Evolutionary conservation across 2,329 filamentous ascomycete genomes (phyloP).

Genomic region (Aspergillus cejpii): DNA sequence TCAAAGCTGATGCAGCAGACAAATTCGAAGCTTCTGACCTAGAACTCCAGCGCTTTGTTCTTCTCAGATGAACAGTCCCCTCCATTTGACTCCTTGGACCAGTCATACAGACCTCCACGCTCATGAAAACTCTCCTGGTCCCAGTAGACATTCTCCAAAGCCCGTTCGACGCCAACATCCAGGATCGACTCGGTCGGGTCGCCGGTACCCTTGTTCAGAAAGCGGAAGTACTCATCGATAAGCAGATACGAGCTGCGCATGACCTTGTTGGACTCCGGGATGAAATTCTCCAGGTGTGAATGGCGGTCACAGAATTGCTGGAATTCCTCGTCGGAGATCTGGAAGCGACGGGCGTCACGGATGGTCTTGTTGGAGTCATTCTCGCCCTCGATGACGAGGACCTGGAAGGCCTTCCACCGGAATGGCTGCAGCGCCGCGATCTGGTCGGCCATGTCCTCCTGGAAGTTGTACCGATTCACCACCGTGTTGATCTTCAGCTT

Average conservation of each 20-base stretch:
- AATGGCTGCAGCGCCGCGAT: conserved; percentile 43
- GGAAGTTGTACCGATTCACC: conserved; percentile 31
- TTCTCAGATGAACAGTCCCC: too few species aligned
- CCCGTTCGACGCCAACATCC: background rate
- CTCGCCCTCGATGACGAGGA: conserved; percentile 48
- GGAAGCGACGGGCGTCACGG: conserved; percentile 41
- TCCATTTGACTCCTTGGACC: too few species aligned
- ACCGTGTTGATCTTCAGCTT: conserved; percentile 56
- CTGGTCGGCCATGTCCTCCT: conserved; percentile 44
- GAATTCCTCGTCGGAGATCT: conserved; percentile 39
- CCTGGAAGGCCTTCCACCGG: conserved; percentile 53
- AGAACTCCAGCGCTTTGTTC: too few species aligned
- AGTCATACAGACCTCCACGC: background rate
- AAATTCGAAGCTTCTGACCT: too few species aligned
- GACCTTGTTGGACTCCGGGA: conserved; percentile 46
- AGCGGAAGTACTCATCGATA: conserved; percentile 48
- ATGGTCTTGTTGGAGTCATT: conserved; percentile 43
- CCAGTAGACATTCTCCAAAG: too few species aligned
- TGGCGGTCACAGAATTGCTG: conserved; percentile 22
- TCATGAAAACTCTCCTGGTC: background rate
- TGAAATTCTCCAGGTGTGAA: conserved; percentile 37
- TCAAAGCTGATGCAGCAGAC: too few species aligned
- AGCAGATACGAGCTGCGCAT: conserved; percentile 50
- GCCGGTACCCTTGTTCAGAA: conserved; percentile 26
- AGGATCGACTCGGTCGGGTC: background rate